Base-by-base conservation (phyloP, 148 eudicot genomes). In the Rhododendron kiyosumense region DNA sequence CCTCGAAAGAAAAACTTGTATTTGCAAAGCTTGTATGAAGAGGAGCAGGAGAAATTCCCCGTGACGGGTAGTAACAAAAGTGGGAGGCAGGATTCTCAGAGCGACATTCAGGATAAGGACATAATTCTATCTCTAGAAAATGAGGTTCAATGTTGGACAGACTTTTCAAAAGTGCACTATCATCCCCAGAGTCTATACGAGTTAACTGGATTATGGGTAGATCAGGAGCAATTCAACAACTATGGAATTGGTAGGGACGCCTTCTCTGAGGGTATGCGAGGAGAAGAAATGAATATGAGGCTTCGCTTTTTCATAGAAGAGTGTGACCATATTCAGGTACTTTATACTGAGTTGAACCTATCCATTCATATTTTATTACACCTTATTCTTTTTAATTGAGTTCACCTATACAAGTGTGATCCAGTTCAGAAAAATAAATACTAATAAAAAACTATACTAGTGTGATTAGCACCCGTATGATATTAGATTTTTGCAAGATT, bases 301-400 rank as follows among this genome's bases (percentile, higher is more conserved):
- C 97, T 96, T 86, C 98, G 98, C 9, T 95, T 94, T 86, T 96
- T 96, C 86, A 80, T 93, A 22, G 99, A 96, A 92, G 99, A 95
- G 88, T 92, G 97, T 85, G 98, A 95, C 86, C 97, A 89, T 89
- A 87, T 94, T 85, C 99, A 95, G 99, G 99, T 96, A 91, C 81
- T 63, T 65, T 34, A 52, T 83, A 81, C 28, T 18, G 17, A 65
- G 76, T 77, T 8, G 76, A 76, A 67, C 32, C 81, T 73, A 84
- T 84, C 81, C 11, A 75, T 48, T 7, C 63, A 36, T 61, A n/a
- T 22, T 30, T 81, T 54, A 41, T 59, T 61, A 61, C 1, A 12
- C 54, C 32, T 51, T 46, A 2, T n/a, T 24, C 22, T 38, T 13
- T 28, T 57, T 85, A 52, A 59, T 51, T 81, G 83, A 51, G 5